Conservation (phyloP, 345 rosid genomes). For the Acer campestre region DNA sequence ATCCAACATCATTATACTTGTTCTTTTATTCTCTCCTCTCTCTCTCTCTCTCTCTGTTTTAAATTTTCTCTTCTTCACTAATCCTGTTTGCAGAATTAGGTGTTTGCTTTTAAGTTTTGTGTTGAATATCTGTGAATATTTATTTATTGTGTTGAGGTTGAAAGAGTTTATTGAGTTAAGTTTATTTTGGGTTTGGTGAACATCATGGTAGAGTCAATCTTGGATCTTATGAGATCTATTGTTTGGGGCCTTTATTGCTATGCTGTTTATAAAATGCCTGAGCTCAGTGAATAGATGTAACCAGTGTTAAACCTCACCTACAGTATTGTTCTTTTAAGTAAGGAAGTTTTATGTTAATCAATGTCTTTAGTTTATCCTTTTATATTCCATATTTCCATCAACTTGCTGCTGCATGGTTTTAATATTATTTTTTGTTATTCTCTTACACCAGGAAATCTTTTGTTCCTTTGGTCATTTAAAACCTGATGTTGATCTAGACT, state of each 20-base stretch:
- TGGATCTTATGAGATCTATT: background rate
- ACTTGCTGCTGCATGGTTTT: background rate
- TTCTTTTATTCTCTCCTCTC: background rate
- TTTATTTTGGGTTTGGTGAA: slow-evolving; percentile 6
- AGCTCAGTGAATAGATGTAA: background rate
- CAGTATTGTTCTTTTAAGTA: no score
- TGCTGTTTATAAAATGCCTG: background rate
- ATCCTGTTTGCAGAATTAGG: background rate
- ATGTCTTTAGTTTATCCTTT: background rate
- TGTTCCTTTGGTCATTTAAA: background rate
- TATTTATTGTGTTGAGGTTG: background rate
- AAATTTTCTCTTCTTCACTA: no score
- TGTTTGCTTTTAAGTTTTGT: slow-evolving; percentile 1
- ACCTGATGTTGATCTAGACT: background rate
- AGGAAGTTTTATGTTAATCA: background rate
- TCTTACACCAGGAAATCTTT: background rate
- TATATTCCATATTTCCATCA: background rate
- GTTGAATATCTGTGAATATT: background rate
- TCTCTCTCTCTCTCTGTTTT: background rate
- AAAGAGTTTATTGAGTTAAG: slow-evolving; percentile 4
- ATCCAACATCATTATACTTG: background rate
- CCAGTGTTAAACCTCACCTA: background rate
- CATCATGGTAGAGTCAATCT: background rate
- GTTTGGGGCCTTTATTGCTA: background rate
- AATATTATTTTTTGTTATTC: background rate